Conservation (phyloP, 345 rosid species). For the Draba incana region DNA sequence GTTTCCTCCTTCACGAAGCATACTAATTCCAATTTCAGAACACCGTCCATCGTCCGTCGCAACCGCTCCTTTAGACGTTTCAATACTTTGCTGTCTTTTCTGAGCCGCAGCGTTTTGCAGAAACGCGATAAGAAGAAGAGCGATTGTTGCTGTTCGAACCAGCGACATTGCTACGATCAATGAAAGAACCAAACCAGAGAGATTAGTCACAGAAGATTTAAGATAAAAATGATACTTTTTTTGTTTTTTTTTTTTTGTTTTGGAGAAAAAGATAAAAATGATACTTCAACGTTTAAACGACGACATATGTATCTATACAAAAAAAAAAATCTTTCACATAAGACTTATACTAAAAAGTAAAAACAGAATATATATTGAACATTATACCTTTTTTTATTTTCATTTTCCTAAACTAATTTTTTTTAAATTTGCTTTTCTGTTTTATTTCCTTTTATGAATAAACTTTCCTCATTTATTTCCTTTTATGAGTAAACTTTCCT, state of each 20-base stretch:
- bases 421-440: no score
- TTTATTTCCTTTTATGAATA: no score
- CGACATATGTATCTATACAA: no score
- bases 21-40: constrained; percentile 48
- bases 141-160: constrained; percentile 22
- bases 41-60: constrained; percentile 65
- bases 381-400: no score
- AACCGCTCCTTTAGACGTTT: constrained; percentile 48
- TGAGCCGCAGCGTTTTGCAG: constrained; percentile 27
- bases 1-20: constrained; percentile 56
- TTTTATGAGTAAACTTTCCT: no score
- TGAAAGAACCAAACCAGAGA: background rate
- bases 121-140: constrained; percentile 27
- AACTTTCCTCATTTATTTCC: no score
- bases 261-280: no score
- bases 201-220: background rate
- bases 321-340: no score
- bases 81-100: constrained; percentile 40
- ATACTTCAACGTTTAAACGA: background rate
- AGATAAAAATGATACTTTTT: background rate
- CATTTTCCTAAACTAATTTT: no score
- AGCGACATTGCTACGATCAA: constrained; percentile 24
- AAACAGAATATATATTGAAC: no score
- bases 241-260: no score
- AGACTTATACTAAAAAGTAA: no score